A percentile compares a stretch with the other conserved stretches of the same genome.
These are phyloP conservation scores for Coniosporium apollinis DNA, from an alignment of 495 filamentous ascomycete genomes.

Conservation along the genomic window DNA sequence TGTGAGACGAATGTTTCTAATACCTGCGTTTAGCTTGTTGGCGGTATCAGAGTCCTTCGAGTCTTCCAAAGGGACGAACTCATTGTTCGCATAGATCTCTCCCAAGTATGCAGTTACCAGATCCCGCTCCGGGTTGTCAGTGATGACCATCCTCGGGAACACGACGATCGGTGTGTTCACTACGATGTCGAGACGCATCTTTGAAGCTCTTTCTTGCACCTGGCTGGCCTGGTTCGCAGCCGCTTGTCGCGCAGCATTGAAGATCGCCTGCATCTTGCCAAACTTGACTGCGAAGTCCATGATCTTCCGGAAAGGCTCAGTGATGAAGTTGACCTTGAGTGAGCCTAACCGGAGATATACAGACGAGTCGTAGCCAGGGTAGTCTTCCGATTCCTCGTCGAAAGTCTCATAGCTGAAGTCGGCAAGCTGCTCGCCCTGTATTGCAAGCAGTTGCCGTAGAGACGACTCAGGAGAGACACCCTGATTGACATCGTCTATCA, in stretches of 20 bases:
- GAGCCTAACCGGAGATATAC: constrained; percentile 81
- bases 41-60: constrained; percentile 50
- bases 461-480: constrained; percentile 66
- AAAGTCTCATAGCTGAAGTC: constrained; percentile 97
- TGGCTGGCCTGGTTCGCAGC: constrained; percentile 90
- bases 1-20: constrained; percentile 78
- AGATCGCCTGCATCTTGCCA: constrained; percentile 97
- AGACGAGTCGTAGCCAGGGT: constrained; percentile 91
- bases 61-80: constrained; percentile 68
- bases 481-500: constrained; percentile 89
- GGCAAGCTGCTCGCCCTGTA: constrained; percentile 89
- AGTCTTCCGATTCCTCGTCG: constrained; percentile 52
- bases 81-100: constrained; percentile 93
- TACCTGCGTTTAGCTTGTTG: constrained; percentile 81
- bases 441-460: constrained; percentile 75
- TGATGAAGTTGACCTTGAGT: constrained; percentile 87
- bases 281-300: constrained; percentile 96
- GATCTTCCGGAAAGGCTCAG: constrained; percentile 95
- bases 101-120: constrained; percentile 82
- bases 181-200: constrained; percentile 83
- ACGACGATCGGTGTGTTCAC: constrained; percentile 91
- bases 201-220: constrained; percentile 72
- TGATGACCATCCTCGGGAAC: constrained; percentile 58
- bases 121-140: constrained; percentile 50
- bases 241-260: constrained; percentile 89